These are phyloP conservation scores for Colletotrichum godetiae DNA, from an alignment of 2,329 filamentous ascomycete genomes.

Conservation along the genomic window DNA sequence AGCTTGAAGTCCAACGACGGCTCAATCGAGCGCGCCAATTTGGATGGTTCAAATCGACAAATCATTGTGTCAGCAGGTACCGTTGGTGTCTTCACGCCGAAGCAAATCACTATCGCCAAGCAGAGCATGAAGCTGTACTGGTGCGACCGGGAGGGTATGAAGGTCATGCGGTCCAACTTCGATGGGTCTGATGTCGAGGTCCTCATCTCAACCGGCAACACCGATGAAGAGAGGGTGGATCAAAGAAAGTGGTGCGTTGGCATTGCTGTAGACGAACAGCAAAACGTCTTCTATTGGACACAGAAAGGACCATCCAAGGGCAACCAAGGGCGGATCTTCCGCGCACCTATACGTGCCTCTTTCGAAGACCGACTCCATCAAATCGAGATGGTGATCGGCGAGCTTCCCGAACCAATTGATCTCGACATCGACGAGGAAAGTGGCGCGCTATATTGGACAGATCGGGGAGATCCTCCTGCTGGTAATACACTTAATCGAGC, in stretches of 20 bases:
- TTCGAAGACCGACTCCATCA: neutral
- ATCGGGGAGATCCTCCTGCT: conserved; percentile 18
- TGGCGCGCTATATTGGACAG: conserved; percentile 12
- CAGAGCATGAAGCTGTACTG: conserved; percentile 15
- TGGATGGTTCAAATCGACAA: conserved; percentile 11
- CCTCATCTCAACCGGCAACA: conserved; percentile 12
- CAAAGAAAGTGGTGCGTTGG: conserved; percentile 17
- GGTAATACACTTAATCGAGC: conserved; percentile 18
- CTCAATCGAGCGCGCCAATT: conserved; percentile 18
- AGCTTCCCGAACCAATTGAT: conserved; percentile 16
- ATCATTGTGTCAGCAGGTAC: neutral
- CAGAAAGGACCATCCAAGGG: conserved; percentile 21
- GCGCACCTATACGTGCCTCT: neutral
- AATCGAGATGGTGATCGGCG: neutral
- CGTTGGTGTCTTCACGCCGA: conserved; percentile 15
- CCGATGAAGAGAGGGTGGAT: neutral
- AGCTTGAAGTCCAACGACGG: conserved; percentile 19
- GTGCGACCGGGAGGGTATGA: conserved; percentile 25
- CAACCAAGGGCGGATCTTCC: conserved; percentile 15
- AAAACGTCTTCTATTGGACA: conserved; percentile 14
- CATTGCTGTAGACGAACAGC: conserved; percentile 14
- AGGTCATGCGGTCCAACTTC: conserved; percentile 18
- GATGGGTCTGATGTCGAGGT: conserved; percentile 11
- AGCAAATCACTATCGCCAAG: conserved; percentile 21
- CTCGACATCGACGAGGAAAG: conserved; percentile 11